A percentile compares a stretch with the other conserved stretches of the same genome.
Evolutionary conservation across 2,329 filamentous ascomycete species (phyloP).

Genomic region (Biscogniauxia sp.): DNA sequence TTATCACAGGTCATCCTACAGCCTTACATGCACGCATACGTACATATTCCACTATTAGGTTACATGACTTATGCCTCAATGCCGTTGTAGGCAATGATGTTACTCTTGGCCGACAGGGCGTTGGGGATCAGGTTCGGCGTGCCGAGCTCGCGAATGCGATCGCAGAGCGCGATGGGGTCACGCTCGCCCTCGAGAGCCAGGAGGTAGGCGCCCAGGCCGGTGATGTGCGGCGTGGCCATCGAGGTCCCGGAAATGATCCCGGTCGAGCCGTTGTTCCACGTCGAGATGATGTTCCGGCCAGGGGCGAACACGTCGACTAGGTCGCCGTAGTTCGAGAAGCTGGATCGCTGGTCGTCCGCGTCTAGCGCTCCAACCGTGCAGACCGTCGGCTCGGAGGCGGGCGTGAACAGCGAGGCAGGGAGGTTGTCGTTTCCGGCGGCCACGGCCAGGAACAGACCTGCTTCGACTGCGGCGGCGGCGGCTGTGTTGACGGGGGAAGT

Average conservation of each 20-base stretch:
- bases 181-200: slow-evolving; percentile 45
- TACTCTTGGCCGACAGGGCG: slow-evolving; percentile 18
- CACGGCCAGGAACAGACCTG: slow-evolving; percentile 43
- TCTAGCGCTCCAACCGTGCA: slow-evolving; percentile 35
- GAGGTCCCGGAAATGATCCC: slow-evolving; percentile 45
- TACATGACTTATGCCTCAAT: neutral
- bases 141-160: slow-evolving; percentile 25
- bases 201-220: slow-evolving; percentile 43
- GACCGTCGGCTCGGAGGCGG: slow-evolving; percentile 31
- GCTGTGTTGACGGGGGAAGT: slow-evolving; percentile 39
- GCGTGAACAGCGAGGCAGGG: slow-evolving; percentile 22
- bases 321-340: slow-evolving; percentile 34
- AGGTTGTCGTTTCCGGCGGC: slow-evolving; percentile 44
- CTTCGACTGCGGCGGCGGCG: slow-evolving; percentile 38
- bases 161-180: slow-evolving; percentile 23
- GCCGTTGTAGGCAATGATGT: slow-evolving; percentile 26
- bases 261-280: slow-evolving; percentile 38
- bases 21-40: neutral
- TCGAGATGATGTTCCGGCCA: slow-evolving; percentile 38
- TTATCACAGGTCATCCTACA: neutral
- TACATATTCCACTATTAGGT: neutral
- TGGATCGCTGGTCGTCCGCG: slow-evolving; percentile 22
- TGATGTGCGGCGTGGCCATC: slow-evolving; percentile 42
- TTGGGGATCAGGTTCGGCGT: slow-evolving; percentile 18
- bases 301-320: slow-evolving; percentile 43